Evolutionary conservation across 345 rosid species (phyloP), one percentile per base, ranked within the genome.

Genomic region (sweet orange (Citrus sinensis)): DNA sequence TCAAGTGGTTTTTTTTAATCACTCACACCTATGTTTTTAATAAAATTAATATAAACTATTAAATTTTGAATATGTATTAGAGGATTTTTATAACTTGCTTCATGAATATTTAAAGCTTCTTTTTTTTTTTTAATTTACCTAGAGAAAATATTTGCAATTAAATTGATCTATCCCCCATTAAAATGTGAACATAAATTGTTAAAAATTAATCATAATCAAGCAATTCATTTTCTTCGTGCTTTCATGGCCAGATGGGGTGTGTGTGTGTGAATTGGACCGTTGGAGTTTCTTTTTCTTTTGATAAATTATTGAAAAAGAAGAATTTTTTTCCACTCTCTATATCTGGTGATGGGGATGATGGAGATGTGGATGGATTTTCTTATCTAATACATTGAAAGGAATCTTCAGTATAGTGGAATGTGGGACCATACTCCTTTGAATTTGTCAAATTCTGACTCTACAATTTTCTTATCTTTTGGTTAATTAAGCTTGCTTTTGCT

Each of bases 301-400:
- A 35, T 0, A 13, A 24, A 51, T 67, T 34, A 34, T 22, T 24
- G 9, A 25, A 17, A 37, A 35, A 9, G 5, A 24, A 55, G 7
- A 7, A 56, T 14, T 9, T 67, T 10, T 5, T 54, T 24, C 58
- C 0, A 11, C 4, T 37, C 14, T 37, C 0, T 25, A 16, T 61
- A 20, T 10, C 0, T 24, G 55, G 19, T 9, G 5, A 0, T 46
- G 51, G 51, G 20, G 34, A 32, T 3, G 71, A 51, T n/a, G 16
- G 51, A 65, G 72, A 76, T 6, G 2, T 67, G 66, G 67, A 67
- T 39, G 58, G 67, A 56, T 11, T 67, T 67, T 39, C 73, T 76
- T 76, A 67, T 67, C 79, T 16, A 35, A 20, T 76, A 54, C 79
- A 16, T 67, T 55, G 79, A 0, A 37, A 42, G 79, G 79, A 76